Evolutionary conservation across 352 stramenopile species (phyloP).

Genomic region (Discostella stelligera): DNA sequence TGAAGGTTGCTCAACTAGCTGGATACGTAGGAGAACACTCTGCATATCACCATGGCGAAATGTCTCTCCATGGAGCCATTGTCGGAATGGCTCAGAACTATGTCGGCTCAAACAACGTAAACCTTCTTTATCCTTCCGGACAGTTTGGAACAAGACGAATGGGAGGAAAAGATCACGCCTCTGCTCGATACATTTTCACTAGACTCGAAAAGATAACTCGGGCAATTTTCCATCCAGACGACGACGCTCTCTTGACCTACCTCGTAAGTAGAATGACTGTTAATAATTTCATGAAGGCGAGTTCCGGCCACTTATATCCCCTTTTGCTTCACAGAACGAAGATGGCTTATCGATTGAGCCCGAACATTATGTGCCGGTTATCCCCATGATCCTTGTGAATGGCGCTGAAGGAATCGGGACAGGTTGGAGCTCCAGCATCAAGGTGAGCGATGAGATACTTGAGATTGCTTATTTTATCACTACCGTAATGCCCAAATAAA

Average conservation of each 20-base stretch:
- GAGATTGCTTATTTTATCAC: too few relatives aligned
- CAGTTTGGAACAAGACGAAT: constrained; percentile 99
- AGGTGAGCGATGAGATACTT: neutral
- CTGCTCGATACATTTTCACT: constrained; percentile 96
- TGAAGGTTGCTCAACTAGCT: constrained; percentile 99
- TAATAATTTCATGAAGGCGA: too few relatives aligned
- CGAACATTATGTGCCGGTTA: constrained; percentile 94
- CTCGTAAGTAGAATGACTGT: constrained; percentile 48
- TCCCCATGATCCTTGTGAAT: constrained; percentile 96
- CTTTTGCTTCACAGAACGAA: constrained; percentile 82
- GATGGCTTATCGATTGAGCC: constrained; percentile 98
- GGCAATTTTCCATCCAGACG: constrained; percentile 95
- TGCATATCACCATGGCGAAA: constrained; percentile 99
- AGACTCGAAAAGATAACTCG: constrained; percentile 94
- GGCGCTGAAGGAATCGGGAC: constrained; percentile 98
- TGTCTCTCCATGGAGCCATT: constrained; percentile 94
- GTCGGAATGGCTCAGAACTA: constrained; percentile 99
- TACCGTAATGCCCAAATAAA: too few relatives aligned
- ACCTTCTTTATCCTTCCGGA: constrained; percentile 94
- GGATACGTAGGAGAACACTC: constrained; percentile 93
- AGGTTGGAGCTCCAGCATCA: constrained; percentile 90
- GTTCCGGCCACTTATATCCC: too few relatives aligned
- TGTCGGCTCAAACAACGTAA: constrained; percentile 98
- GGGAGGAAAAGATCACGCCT: constrained; percentile 96
- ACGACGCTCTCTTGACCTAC: constrained; percentile 95